These are phyloP conservation scores for Fusarium burgessii DNA, from an alignment of 2,329 filamentous ascomycete genomes.

Conservation along the genomic window DNA sequence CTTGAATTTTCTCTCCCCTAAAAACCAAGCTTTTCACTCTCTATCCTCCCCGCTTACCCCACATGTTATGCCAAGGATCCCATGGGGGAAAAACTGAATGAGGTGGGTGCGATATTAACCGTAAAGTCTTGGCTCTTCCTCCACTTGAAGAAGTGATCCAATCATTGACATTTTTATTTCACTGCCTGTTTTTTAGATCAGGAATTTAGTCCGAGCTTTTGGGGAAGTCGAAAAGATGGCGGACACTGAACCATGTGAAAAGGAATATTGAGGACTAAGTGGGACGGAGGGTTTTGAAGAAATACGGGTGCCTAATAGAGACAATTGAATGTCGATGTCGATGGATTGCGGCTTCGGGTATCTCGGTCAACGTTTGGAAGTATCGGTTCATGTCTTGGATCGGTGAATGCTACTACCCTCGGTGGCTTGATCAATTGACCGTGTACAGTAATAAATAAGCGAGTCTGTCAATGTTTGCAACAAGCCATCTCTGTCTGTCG, in stretches of 20 bases:
- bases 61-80: conserved; percentile 12
- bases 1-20: background rate
- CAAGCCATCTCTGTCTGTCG: background rate
- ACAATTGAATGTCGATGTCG: background rate
- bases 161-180: conserved; percentile 20
- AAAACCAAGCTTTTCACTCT: conserved; percentile 19
- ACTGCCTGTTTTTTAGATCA: conserved; percentile 30
- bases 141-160: background rate
- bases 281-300: background rate
- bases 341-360: background rate
- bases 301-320: background rate
- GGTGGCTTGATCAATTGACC: background rate
- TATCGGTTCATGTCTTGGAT: background rate
- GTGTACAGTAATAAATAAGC: no score
- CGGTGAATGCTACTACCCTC: background rate
- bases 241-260: background rate
- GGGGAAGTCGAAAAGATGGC: background rate
- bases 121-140: conserved; percentile 24
- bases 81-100: background rate
- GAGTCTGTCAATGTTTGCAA: accelerated
- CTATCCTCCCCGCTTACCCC: conserved; percentile 22
- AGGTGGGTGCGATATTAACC: background rate
- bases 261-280: background rate
- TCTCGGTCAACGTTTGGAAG: background rate
- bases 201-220: conserved; percentile 8